Evolutionary conservation across 164 flowering plant genomes (phyloP), one percentile per base, ranked within the genome.

Genomic region (Vitis vinifera): DNA sequence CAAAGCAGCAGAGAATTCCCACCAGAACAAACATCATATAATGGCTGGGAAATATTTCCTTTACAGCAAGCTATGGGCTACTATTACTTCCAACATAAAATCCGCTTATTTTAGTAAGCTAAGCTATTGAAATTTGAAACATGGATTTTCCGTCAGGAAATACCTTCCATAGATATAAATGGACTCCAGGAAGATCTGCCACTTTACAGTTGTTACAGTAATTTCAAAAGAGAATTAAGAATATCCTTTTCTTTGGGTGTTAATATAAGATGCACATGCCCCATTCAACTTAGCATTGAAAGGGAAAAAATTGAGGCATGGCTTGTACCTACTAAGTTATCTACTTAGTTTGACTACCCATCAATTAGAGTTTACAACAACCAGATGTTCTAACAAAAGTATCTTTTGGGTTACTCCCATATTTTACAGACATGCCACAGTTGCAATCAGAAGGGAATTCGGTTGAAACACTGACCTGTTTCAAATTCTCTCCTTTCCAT

Each of bases 331-430:
- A 49, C 74, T 58, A 70, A 74, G 44, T 57, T 52, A 72, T 66
- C 55, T 9, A 68, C 66, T 67, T 68, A 60, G 16, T 68, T 59
- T 59, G 23, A 29, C 70, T 37, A 51, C 71, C 53, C 59, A 68
- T 15, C 15, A 19, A 68, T 77, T 70, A 76, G 30, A 68, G 75
- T 30, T 73, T 67, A 79, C 72, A 77, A 74, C 66, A 66, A 66
- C 67, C 16, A 68, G 74, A 73, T 70, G 79, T 83, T 61, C 65
- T 78, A 64, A 72, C 73, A 68, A 68, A 59, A 65, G 66, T 51
- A 70, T 76, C 76, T 48, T 65, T 67, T 49, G 75, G 77, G 69
- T 63, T 78, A 59, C 79, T 75, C 69, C 78, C 84, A 65, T 80
- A 77, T 65, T 72, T 78, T 74, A 78, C 81, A 83, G 30, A 70